A percentile compares a stretch with the other conserved stretches of the same genome.
phyloP scores from a whole-genome alignment of 805 yeast species.

The Nakazawaea ishiwadae region DNA sequence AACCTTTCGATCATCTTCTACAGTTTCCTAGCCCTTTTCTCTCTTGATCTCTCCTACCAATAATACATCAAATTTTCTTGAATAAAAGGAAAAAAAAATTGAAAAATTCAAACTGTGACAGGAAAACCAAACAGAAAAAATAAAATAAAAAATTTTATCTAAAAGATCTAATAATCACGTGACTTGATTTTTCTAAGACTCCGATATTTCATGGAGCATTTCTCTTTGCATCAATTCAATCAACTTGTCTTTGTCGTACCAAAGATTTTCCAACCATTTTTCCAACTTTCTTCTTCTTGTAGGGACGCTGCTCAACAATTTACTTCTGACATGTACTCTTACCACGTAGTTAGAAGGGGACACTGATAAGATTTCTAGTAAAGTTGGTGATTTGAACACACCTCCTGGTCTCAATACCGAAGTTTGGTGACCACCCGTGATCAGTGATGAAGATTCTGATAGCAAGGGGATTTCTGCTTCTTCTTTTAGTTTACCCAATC shows the following conservation, averaged over 20 bases:
- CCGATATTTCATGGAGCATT: no score
- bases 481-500: neutral
- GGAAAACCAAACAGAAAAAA: no score
- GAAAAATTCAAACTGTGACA: no score
- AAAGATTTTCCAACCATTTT: conserved; percentile 69
- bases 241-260: conserved; percentile 65
- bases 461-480: neutral
- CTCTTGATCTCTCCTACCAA: neutral
- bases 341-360: conserved; percentile 28
- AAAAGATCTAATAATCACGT: conserved; percentile 11
- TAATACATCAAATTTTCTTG: neutral
- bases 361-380: conserved; percentile 32
- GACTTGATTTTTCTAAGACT: no score
- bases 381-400: conserved; percentile 28
- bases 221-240: conserved; percentile 32
- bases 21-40: neutral
- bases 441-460: neutral
- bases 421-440: conserved; percentile 4
- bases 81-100: no score
- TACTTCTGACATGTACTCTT: conserved; percentile 43
- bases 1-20: conserved; percentile 20
- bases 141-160: no score
- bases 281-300: conserved; percentile 52
- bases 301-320: conserved; percentile 44
- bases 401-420: conserved; percentile 11